Evolutionary conservation across 2,329 filamentous ascomycete genomes (phyloP), one percentile per base, ranked within the genome.

Genomic region (Xenosphaeropsis pyriputrescens): DNA sequence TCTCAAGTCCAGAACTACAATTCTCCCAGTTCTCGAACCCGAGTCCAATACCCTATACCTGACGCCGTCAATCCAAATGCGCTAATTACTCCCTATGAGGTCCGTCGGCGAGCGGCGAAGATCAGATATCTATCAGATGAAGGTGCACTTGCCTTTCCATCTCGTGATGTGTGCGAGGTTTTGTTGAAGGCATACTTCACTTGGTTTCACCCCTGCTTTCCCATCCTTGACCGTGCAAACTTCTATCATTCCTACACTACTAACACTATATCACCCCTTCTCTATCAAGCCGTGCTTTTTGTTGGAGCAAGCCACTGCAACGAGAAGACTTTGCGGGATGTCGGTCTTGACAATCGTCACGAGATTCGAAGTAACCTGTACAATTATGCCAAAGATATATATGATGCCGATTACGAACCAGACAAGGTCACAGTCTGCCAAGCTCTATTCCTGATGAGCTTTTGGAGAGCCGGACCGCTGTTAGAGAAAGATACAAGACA

Each of bases 141-240:
- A 26, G 62, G 57, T 1, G 60, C 56, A 2, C 61, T 72, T 32
- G 58, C 60, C 0, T 62, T 69, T 17, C 68, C 68, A 0, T 56
- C 62, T 2, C 44, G 53, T 12, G 47, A 57, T 2, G 56, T 63
- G 14, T 62, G 62, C 32, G 53, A 64, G 4, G 57, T 57, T 1
- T 54, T 68, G 0, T 46, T 72, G 1, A 53, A 61, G 14, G 67
- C 68, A 0, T 74, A 72, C 51, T 73, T 74, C 39, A 54, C 58
- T 16, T 70, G 67, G 62, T 72, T 72, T 37, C 70, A 74, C 43
- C 67, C 70, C 0, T 67, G 65, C 38, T 74, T 72, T 35, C 67
- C 70, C 0, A 59, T 74, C 11, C 45, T 74, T 1, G 66, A 72
- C 43, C 60, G 65, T 4, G 52, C 54, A 1, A 59, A 62, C 0